phyloP scores from a whole-genome alignment of 2,329 filamentous ascomycete species.

The Cercospora canescens region DNA sequence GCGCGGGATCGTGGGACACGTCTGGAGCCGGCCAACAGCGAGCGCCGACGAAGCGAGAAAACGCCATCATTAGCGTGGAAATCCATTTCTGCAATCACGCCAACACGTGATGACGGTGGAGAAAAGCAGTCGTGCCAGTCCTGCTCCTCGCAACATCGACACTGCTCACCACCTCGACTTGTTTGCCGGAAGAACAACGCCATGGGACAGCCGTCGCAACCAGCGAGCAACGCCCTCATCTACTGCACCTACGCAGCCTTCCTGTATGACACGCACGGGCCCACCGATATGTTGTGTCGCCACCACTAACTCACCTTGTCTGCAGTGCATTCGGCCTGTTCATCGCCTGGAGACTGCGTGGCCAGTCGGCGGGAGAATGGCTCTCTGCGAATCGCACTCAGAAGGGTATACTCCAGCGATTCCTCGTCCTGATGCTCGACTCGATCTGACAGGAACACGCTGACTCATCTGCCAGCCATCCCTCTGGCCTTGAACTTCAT shows the following conservation, averaged over 20 bases:
- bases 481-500: constrained; percentile 87
- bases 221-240: constrained; percentile 80
- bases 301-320: constrained; percentile 21
- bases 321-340: constrained; percentile 62
- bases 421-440: constrained; percentile 6
- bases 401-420: constrained; percentile 63
- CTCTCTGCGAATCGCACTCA: constrained; percentile 78
- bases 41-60: background rate
- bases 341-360: constrained; percentile 57
- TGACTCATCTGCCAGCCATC: constrained; percentile 56
- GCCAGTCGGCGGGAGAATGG: constrained; percentile 69
- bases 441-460: constrained; percentile 32
- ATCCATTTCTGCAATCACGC: background rate
- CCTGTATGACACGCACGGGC: constrained; percentile 52
- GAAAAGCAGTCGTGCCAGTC: background rate
- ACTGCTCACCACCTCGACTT: background rate
- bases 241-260: constrained; percentile 78
- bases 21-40: background rate
- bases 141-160: background rate
- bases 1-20: background rate
- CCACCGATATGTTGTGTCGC: constrained; percentile 35
- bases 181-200: background rate
- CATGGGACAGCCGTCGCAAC: constrained; percentile 74
- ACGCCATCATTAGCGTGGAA: background rate
- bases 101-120: background rate